Evolutionary conservation across 768 basidiomycete genomes (phyloP).

Genomic region (Pulveroboletus sp.): DNA sequence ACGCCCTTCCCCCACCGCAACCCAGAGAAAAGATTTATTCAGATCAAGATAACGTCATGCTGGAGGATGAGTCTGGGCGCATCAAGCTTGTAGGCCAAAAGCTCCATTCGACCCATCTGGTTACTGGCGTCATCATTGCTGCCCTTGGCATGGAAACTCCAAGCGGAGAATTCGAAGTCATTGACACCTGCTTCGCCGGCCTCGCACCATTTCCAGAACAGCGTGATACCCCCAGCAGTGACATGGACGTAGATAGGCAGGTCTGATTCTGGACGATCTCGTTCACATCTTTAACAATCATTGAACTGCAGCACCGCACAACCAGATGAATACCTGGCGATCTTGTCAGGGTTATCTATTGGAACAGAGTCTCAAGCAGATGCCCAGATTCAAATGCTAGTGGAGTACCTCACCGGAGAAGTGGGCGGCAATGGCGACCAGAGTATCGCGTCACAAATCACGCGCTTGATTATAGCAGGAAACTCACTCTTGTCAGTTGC

Average conservation of each 20-base stretch:
- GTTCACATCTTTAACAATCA: slow-evolving; percentile 9
- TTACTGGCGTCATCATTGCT: slow-evolving; percentile 90
- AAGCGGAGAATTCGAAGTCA: slow-evolving; percentile 88
- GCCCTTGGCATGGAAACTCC: slow-evolving; percentile 88
- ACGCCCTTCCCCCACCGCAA: slow-evolving; percentile 84
- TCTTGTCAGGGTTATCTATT: slow-evolving; percentile 82
- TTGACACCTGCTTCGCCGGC: slow-evolving; percentile 82
- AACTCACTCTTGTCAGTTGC: slow-evolving; percentile 69
- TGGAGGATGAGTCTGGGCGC: slow-evolving; percentile 96
- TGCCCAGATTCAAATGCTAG: slow-evolving; percentile 78
- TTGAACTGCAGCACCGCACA: slow-evolving; percentile 15
- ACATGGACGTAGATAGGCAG: slow-evolving; percentile 71
- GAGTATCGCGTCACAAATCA: slow-evolving; percentile 62
- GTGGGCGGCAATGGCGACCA: slow-evolving; percentile 67
- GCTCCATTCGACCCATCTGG: slow-evolving; percentile 57
- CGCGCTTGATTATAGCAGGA: slow-evolving; percentile 84
- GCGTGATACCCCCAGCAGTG: slow-evolving; percentile 25
- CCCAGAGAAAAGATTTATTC: slow-evolving; percentile 73
- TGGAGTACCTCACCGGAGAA: slow-evolving; percentile 87
- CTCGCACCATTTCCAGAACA: slow-evolving; percentile 54
- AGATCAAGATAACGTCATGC: slow-evolving; percentile 71
- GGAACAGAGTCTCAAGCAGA: slow-evolving; percentile 61
- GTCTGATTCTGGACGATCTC: slow-evolving; percentile 2
- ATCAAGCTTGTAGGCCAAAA: slow-evolving; percentile 80
- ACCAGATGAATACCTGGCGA: slow-evolving; percentile 74